Base-by-base conservation (phyloP, 768 basidiomycete genomes). In the Mrakia hoshinonis region DNA sequence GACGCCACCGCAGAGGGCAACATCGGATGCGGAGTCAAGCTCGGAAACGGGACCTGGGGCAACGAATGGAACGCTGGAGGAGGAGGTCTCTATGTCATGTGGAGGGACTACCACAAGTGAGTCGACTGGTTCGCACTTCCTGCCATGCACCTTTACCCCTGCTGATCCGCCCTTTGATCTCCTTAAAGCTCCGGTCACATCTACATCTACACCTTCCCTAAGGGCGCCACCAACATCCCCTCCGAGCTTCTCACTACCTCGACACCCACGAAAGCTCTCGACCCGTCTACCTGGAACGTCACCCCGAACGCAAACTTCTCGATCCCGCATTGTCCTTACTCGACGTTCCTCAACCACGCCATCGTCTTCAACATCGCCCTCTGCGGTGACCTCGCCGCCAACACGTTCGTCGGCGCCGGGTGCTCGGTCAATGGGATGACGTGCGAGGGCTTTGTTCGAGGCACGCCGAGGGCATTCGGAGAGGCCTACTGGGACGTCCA, bases 401-500 rank as follows among this genome's bases (percentile, higher is more conserved):
- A 74, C 18, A 75, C 77, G 0, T 78, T 77, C 61, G 24, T 68
- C 3, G 58, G 75, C 0, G 70, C 74, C 15, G 77, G 77, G 24
- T 79, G 77, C 67, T 76, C 78, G 2, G 36, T 31, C 31, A 61
- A 36, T 12, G 58, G 58, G 15, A 34, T 36, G 38, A 63, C 72
- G 20, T 79, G 76, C 65, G 36, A 72, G n/a, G 87, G 85, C 73
- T 87, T 82, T 74, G 88, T 89, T 38, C 78, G 85, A 77, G 83
- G 85, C 72, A 83, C 86, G 74, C 88, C 89, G 0, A 70, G 75
- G 6, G 83, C 82, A 15, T 89, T 89, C 78, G 49, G 72, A 13
- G 81, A 87, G 22, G 87, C 89, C 1, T 89, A 86, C 78, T 90
- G 87, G 87, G 85, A 85, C 73, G 82, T 90, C 77, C 84, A 85